A percentile compares a stretch with the other conserved stretches of the same genome.
These are phyloP conservation scores for Candida endomychidarum DNA, from an alignment of 805 yeast species.

Conservation along the genomic window DNA sequence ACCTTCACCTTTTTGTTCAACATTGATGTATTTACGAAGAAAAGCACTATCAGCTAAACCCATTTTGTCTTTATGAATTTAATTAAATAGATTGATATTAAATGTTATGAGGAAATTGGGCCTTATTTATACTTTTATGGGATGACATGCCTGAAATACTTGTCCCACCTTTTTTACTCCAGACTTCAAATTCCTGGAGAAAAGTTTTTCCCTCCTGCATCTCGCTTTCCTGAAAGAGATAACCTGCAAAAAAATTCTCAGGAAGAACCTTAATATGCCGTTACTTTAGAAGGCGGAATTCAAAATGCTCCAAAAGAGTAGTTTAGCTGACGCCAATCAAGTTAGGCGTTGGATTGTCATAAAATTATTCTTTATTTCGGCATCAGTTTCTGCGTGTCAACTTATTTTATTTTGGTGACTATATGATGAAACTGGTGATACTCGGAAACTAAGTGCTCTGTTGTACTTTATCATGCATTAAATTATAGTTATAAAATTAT, in stretches of 20 bases:
- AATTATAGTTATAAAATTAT: too few species aligned
- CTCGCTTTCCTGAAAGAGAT: not conserved
- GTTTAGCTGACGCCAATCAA: too few species aligned
- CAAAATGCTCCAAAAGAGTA: too few species aligned
- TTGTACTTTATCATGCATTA: too few species aligned
- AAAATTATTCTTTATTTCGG: too few species aligned
- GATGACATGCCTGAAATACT: not conserved
- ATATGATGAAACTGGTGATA: too few species aligned
- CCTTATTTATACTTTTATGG: conserved; percentile 1
- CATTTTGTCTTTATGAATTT: conserved; percentile 8
- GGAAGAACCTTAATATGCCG: not conserved
- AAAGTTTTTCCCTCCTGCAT: conserved; percentile 3
- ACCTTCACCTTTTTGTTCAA: conserved; percentile 48
- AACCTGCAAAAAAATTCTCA: conserved; percentile 4
- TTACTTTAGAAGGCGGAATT: not conserved
- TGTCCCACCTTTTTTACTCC: conserved; percentile 1
- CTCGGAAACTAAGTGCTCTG: too few species aligned
- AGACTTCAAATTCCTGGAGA: conserved; percentile 1
- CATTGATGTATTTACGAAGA: conserved; percentile 31
- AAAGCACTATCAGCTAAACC: conserved; percentile 10
- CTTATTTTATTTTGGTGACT: too few species aligned
- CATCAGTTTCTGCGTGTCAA: too few species aligned
- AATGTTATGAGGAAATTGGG: not conserved
- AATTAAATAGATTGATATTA: not conserved
- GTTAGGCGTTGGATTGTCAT: too few species aligned